phyloP scores from a whole-genome alignment of 805 yeast species.

The Lipomyces starkeyi region DNA sequence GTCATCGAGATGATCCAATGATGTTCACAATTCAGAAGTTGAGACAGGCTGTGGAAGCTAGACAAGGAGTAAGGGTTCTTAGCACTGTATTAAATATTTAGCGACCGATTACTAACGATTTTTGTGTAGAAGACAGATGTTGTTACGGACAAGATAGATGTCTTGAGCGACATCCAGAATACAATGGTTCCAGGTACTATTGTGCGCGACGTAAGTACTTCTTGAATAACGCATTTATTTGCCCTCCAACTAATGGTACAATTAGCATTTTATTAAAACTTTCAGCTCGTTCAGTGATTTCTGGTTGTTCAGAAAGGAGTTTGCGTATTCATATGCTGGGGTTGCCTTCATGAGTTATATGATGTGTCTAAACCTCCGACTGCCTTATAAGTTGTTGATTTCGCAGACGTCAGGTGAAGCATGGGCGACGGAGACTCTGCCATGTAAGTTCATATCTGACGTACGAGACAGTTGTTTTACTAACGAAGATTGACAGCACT shows the following conservation, averaged over 20 bases:
- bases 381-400: constrained; percentile 90
- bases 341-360: constrained; percentile 90
- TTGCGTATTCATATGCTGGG: constrained; percentile 92
- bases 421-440: constrained; percentile 95
- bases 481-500: constrained; percentile 36
- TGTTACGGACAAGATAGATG: constrained; percentile 86
- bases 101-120: neutral
- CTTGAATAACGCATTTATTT: neutral
- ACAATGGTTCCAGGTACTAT: constrained; percentile 84
- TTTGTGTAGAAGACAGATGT: constrained; percentile 85
- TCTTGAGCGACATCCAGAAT: constrained; percentile 86
- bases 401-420: constrained; percentile 83
- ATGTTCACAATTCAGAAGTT: constrained; percentile 83
- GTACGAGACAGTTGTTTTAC: constrained; percentile 39
- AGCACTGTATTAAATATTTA: neutral
- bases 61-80: constrained; percentile 48
- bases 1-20: constrained; percentile 87
- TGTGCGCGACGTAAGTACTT: constrained; percentile 58
- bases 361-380: constrained; percentile 91
- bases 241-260: neutral
- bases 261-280: constrained; percentile 63
- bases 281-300: constrained; percentile 87
- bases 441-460: constrained; percentile 60
- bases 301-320: constrained; percentile 96
- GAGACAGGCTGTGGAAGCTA: constrained; percentile 91